Evolutionary conservation across 768 basidiomycete genomes (phyloP), one percentile per base, ranked within the genome.

Genomic region (Phanerochaete carnosa): DNA sequence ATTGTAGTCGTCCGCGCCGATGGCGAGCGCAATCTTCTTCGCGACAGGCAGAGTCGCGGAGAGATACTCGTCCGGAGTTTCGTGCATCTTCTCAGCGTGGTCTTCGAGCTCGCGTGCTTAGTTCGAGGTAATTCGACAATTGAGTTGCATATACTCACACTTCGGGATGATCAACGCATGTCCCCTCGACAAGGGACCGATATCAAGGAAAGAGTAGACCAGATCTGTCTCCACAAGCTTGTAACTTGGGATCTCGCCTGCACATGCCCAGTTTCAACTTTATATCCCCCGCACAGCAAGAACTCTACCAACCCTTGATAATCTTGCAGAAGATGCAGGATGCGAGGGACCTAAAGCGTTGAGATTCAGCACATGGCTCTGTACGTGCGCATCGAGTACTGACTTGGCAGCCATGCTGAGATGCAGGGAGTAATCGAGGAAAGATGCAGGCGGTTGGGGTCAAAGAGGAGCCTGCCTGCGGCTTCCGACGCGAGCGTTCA

Each of bases 291-390:
- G 22, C 25, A 2, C 45, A 26, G 35, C 11, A 43, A 28, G 6
- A 22, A 4, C 9, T 5, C 16, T 6, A 60, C 74, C 28, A 49
- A 86, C 94, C 92, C 77, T 92, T 92, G 77, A 95, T 83, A 73
- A 98, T 97, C 78, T 89, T 97, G 83, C 96, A 98, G 78, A 97
- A 98, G 68, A 98, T 76, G 74, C 95, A 97, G 25, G 72, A 73
- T 5, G 85, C 80, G 55, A 89, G 78, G 0, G 65, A 62, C 62
- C 69, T 70, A 25, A 15, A 1, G 5, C 11, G 53, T 46, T 29
- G 23, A 46, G 29, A 15, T 3, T 28, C 30, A 54, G 33, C 30
- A 33, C 43, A 52, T 3, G 6, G 19, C 9, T 35, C 25, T 2
- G 15, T 15, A 43, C n/a, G 25, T 2, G 37, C 43, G 9, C 45